These are phyloP conservation scores for Knufia fluminis DNA, from an alignment of 2,329 filamentous ascomycete genomes.

Conservation along the genomic window DNA sequence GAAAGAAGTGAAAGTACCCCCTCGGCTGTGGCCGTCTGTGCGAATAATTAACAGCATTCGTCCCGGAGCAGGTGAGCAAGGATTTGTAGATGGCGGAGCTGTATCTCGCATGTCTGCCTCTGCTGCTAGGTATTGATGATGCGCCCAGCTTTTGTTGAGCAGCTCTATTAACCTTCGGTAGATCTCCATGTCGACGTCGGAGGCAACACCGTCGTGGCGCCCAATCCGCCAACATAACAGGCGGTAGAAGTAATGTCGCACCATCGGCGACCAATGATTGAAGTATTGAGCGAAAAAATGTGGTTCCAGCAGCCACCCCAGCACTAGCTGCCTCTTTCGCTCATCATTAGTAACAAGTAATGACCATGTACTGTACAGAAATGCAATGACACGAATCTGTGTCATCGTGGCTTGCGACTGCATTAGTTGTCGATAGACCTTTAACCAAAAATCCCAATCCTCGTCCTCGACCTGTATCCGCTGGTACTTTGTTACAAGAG, in stretches of 20 bases:
- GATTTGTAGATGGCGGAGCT: constrained; percentile 61
- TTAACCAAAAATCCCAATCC: constrained; percentile 78
- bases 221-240: constrained; percentile 83
- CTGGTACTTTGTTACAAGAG: constrained; percentile 54
- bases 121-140: constrained; percentile 67
- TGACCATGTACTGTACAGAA: constrained; percentile 73
- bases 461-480: constrained; percentile 38
- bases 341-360: constrained; percentile 55
- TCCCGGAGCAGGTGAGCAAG: constrained; percentile 76
- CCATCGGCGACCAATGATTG: constrained; percentile 94
- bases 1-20: constrained; percentile 52
- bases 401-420: constrained; percentile 81
- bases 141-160: constrained; percentile 64
- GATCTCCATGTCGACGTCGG: constrained; percentile 59
- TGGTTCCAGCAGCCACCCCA: constrained; percentile 66
- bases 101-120: constrained; percentile 50
- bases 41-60: constrained; percentile 83
- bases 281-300: constrained; percentile 72
- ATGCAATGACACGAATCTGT: constrained; percentile 73
- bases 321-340: constrained; percentile 61
- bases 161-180: constrained; percentile 58
- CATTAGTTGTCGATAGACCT: constrained; percentile 69
- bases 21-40: constrained; percentile 56
- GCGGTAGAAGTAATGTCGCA: constrained; percentile 84
- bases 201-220: constrained; percentile 59